Conservation (phyloP, 2,329 filamentous ascomycete species). For the Penicillium sumatraense region DNA sequence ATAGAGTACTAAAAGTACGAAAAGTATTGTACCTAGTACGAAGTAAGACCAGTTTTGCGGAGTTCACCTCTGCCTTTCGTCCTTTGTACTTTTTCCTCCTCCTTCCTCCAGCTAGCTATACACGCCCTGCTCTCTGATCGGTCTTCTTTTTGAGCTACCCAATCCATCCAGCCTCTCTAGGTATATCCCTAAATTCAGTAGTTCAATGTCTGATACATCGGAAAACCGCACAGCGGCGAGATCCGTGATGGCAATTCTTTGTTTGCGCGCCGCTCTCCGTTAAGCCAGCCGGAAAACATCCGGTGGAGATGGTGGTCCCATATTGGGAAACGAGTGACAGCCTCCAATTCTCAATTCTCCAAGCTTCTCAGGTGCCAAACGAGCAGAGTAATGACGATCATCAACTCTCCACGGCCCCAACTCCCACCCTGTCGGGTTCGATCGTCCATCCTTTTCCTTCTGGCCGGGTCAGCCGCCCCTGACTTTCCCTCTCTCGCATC, state of each 20-base stretch:
- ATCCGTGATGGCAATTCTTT: constrained; percentile 1
- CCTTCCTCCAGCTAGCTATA: too few relatives aligned
- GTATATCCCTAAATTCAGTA: too few relatives aligned
- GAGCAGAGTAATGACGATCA: constrained; percentile 25
- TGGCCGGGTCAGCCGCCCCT: constrained; percentile 23
- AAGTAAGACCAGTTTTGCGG: background rate
- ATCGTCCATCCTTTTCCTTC: constrained; percentile 25
- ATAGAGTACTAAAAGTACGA: too few relatives aligned
- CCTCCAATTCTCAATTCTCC: constrained; percentile 9
- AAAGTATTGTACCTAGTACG: too few relatives aligned
- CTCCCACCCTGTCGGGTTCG: constrained; percentile 25
- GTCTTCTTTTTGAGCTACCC: background rate
- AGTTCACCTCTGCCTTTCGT: background rate
- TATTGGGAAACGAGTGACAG: constrained; percentile 5
- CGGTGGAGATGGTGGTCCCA: background rate
- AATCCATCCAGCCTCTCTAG: background rate
- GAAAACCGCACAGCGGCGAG: background rate
- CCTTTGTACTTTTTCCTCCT: background rate
- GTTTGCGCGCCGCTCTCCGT: background rate
- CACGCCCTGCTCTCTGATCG: too few relatives aligned
- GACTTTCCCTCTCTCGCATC: background rate
- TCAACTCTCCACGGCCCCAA: constrained; percentile 21
- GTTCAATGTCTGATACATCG: background rate
- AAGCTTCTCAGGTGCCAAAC: constrained; percentile 12
- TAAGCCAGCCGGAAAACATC: constrained; percentile 14